Evolutionary conservation across 768 basidiomycete genomes (phyloP).

Genomic region (Fomitopsis serialis): DNA sequence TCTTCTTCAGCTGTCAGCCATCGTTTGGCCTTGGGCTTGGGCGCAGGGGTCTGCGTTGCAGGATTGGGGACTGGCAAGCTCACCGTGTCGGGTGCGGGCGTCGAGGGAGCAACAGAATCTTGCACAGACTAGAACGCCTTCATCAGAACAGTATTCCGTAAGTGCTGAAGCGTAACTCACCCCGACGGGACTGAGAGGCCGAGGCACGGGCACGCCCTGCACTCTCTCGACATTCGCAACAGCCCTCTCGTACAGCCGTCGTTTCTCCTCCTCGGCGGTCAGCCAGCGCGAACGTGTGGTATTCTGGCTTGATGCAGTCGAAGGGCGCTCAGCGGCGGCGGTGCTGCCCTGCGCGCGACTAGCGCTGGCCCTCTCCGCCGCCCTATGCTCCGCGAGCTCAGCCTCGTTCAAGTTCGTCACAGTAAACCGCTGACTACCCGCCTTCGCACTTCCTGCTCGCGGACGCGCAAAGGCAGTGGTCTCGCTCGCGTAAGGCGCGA

Average conservation of each 20-base stretch:
- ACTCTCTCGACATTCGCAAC: conserved; percentile 33
- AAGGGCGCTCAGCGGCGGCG: background rate
- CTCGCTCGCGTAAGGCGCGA: conserved; percentile 7
- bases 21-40: conserved; percentile 13
- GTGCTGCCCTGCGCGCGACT: background rate
- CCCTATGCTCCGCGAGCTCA: conserved; percentile 40
- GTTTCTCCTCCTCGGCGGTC: conserved; percentile 44
- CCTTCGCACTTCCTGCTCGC: conserved; percentile 21
- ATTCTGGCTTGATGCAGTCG: background rate
- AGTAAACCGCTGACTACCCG: conserved; percentile 30
- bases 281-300: conserved; percentile 11
- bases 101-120: background rate
- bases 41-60: background rate
- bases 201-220: conserved; percentile 27
- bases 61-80: background rate
- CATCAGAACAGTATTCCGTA: background rate
- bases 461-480: conserved; percentile 18
- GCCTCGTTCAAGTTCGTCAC: conserved; percentile 36
- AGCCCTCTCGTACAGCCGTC: conserved; percentile 33
- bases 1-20: conserved; percentile 77
- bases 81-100: background rate
- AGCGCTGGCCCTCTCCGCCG: conserved; percentile 12
- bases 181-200: conserved; percentile 19
- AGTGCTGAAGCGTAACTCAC: conserved; percentile 8
- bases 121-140: background rate